Base-by-base conservation (phyloP, 257 asterid genomes). In the Thymus quinquecostatus region DNA sequence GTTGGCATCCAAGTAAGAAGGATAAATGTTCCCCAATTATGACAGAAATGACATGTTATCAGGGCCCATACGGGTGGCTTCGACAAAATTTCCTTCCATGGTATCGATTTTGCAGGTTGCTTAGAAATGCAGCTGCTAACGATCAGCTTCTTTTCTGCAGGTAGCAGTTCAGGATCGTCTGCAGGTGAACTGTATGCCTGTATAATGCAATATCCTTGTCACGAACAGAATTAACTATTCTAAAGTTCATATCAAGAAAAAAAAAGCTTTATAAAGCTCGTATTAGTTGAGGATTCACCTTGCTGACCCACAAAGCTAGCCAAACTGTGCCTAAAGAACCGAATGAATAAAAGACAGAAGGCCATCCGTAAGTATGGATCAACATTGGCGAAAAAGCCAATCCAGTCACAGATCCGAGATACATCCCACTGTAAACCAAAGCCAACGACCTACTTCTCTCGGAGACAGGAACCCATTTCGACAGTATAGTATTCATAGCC, bases 1-100 rank as follows among this genome's bases (percentile, higher is more conserved):
- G 98, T 92, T 12, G 98, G 98, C 98, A 92, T 92, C 98, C 96
- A 92, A 12, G 98, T 92, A 73, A 92, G 95, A 70, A 92, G 84
- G 84, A 92, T 92, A 72, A 92, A 92, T 13, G 98, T 92, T 81
- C 98, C 98, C 92, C 95, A 92, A 48, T 92, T 92, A 83, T 92
- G 98, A 68, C 97, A 92, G 79, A 92, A 92, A 77, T 90, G 98
- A 40, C 80, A 92, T 70, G 86, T 79, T 66, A 92, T 92, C 75
- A 92, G 78, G 67, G 97, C 98, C 96, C 98, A 90, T 0, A 92
- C 97, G 69, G 97, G 97, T 53, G 86, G 71, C 72, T 92, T 92
- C 58, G 98, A 89, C 68, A 90, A 86, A 69, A 92, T 89, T 63
- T 72, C 68, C 77, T 77, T 88, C 98, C 98, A 92, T 61, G 98